A percentile compares a stretch with the other conserved stretches of the same genome.
Conservation (phyloP, 331 rosid species). For the Quercus phellos region DNA sequence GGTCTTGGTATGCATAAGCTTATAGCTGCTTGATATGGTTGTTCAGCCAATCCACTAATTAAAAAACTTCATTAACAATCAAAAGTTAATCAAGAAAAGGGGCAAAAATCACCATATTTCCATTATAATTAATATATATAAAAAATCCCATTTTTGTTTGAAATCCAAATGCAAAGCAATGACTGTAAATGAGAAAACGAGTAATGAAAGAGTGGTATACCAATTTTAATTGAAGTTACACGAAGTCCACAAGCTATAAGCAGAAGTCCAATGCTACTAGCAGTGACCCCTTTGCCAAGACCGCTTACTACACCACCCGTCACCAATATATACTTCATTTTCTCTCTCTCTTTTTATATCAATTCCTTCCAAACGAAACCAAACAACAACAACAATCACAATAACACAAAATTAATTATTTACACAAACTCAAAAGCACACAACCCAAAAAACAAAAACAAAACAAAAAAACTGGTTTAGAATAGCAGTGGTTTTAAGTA, state of each 20-base stretch:
- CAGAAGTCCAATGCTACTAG: slow-evolving; percentile 78
- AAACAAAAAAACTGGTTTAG: slow-evolving; percentile 1
- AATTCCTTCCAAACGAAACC: slow-evolving; percentile 16
- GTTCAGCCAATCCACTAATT: slow-evolving; percentile 11
- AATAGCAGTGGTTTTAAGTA: neutral
- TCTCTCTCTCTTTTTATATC: slow-evolving; percentile 1
- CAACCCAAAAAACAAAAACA: neutral
- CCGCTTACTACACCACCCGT: slow-evolving; percentile 97
- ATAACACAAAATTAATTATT: slow-evolving; percentile 9
- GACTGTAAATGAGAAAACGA: neutral
- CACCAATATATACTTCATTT: slow-evolving; percentile 85
- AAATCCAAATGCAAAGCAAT: neutral
- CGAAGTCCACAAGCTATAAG: slow-evolving; percentile 86
- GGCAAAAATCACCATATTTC: neutral
- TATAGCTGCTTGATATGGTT: neutral
- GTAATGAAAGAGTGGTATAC: slow-evolving; percentile 30
- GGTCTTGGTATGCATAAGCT: neutral
- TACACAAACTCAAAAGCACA: slow-evolving; percentile 2
- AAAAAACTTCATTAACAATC: neutral
- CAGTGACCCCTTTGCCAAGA: slow-evolving; percentile 92
- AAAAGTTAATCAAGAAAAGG: neutral
- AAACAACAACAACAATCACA: slow-evolving; percentile 29
- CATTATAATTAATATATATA: neutral
- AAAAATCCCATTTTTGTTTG: neutral
- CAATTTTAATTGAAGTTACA: slow-evolving; percentile 83